These are phyloP conservation scores for Knufia fluminis DNA, from an alignment of 2,329 filamentous ascomycete species.

Conservation along the genomic window DNA sequence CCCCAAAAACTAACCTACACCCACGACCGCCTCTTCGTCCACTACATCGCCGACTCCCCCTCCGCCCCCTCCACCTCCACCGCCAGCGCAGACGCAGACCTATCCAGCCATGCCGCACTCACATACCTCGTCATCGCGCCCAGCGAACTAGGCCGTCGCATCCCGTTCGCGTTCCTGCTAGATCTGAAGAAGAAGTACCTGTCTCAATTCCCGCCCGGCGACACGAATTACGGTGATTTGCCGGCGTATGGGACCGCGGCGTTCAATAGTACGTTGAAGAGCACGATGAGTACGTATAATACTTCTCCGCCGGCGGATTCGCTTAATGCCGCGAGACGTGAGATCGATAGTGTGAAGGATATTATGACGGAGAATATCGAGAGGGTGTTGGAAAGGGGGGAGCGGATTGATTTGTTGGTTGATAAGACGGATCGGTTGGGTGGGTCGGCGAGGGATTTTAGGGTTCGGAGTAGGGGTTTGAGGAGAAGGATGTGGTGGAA, in stretches of 20 bases:
- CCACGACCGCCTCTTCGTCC: constrained; percentile 83
- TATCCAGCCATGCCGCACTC: constrained; percentile 53
- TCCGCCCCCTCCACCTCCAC: constrained; percentile 46
- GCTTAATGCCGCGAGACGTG: constrained; percentile 69
- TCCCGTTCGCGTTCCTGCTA: constrained; percentile 85
- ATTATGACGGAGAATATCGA: constrained; percentile 97
- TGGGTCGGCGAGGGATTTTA: constrained; percentile 79
- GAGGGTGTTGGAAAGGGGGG: constrained; percentile 75
- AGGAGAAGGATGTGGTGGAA: constrained; percentile 99
- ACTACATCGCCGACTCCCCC: constrained; percentile 83
- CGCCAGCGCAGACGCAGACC: constrained; percentile 14
- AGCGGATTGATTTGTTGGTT: constrained; percentile 85
- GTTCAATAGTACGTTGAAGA: constrained; percentile 72
- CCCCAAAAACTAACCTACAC: constrained; percentile 91
- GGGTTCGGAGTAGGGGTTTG: constrained; percentile 74
- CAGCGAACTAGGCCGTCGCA: constrained; percentile 68
- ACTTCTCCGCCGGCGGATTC: constrained; percentile 72
- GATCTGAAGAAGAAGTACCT: constrained; percentile 88
- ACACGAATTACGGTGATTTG: constrained; percentile 64
- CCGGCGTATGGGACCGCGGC: constrained; percentile 83
- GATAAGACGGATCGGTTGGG: constrained; percentile 94
- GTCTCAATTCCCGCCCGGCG: constrained; percentile 53
- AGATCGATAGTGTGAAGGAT: constrained; percentile 85
- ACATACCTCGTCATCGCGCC: constrained; percentile 88
- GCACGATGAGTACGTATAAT: constrained; percentile 74